phyloP scores from a whole-genome alignment of 2,329 filamentous ascomycete genomes.

The Fusarium algeriense region DNA sequence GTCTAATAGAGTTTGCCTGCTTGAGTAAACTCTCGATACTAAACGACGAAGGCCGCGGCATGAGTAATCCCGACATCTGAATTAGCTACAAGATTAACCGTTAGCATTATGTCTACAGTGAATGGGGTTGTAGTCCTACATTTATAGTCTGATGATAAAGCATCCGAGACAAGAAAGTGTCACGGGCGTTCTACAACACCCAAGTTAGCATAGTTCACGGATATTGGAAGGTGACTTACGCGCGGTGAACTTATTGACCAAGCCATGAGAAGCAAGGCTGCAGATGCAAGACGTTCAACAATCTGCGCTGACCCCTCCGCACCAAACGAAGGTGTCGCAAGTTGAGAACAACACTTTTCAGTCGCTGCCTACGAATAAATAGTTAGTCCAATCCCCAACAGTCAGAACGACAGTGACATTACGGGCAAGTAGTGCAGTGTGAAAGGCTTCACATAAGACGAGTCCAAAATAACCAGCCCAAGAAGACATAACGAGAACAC shows the following conservation, averaged over 20 bases:
- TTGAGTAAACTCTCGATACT: background rate
- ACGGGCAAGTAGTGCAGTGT: background rate
- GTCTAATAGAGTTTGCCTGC: background rate
- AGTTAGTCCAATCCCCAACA: background rate
- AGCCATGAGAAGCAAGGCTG: background rate
- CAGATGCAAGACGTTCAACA: background rate
- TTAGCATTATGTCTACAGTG: background rate
- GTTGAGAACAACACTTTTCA: conserved; percentile 2
- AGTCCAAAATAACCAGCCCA: background rate
- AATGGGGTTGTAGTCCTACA: background rate
- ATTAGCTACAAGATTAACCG: fast-evolving
- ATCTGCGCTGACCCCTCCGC: background rate
- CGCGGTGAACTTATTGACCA: conserved; percentile 6
- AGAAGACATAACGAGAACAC: conserved; percentile 4
- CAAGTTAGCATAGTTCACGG: fast-evolving
- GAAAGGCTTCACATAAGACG: background rate
- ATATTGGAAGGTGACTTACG: background rate
- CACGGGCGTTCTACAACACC: background rate
- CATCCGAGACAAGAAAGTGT: background rate
- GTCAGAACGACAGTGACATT: background rate
- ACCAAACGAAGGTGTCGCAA: background rate
- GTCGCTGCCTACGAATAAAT: background rate
- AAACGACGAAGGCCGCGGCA: background rate
- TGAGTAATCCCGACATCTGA: background rate
- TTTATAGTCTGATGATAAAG: background rate